Percentiles rank a stretch among this genome's conserved stretches.
These are phyloP conservation scores for Aspergillus japonicus DNA, from an alignment of 2,329 filamentous ascomycete species.

Conservation along the genomic window DNA sequence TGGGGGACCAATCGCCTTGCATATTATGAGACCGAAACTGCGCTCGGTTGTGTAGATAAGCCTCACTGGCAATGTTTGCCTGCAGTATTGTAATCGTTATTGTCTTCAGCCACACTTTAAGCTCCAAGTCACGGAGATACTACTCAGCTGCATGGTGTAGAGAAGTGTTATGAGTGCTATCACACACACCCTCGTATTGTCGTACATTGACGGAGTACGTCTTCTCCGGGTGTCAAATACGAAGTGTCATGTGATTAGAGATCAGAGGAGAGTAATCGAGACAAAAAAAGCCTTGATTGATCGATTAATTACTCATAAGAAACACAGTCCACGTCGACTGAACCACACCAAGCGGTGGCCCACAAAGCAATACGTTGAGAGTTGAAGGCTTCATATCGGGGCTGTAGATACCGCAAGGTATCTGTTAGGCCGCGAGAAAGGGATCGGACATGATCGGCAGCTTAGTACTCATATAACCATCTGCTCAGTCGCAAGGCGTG, in stretches of 20 bases:
- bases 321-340: constrained; percentile 2
- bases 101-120: too few species aligned
- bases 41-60: neutral
- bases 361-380: neutral
- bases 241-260: neutral
- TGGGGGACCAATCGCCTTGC: constrained; percentile 3
- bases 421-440: constrained; percentile 9
- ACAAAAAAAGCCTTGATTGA: neutral
- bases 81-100: neutral
- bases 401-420: neutral
- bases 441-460: constrained; percentile 1
- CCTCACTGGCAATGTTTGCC: neutral
- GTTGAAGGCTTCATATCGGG: neutral
- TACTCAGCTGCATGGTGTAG: neutral
- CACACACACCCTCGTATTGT: neutral
- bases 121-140: neutral
- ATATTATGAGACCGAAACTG: neutral
- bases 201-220: neutral
- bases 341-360: neutral
- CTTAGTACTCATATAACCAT: neutral
- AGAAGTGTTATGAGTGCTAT: neutral
- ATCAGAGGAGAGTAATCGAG: neutral
- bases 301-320: neutral
- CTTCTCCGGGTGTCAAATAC: neutral
- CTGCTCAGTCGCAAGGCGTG: constrained; percentile 1